These are phyloP conservation scores for Nemania serpens DNA, from an alignment of 2,329 filamentous ascomycete species.

Conservation along the genomic window DNA sequence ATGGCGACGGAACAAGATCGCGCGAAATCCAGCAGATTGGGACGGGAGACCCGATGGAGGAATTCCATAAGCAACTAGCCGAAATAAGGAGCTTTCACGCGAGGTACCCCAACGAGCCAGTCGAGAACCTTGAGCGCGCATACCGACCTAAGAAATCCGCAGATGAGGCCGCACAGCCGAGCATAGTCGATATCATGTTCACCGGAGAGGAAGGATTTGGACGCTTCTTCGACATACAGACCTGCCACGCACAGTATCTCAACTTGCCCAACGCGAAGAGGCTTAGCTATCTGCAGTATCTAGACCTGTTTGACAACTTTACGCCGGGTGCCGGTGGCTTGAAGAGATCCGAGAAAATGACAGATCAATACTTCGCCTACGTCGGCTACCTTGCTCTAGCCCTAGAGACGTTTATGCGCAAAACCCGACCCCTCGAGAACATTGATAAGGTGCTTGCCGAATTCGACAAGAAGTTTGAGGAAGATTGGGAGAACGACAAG, in stretches of 20 bases:
- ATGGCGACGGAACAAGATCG: constrained; percentile 71
- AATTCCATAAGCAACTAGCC: constrained; percentile 85
- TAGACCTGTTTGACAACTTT: constrained; percentile 90
- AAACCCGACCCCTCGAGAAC: constrained; percentile 84
- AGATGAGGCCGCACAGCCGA: constrained; percentile 64
- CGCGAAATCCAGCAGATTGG: constrained; percentile 85
- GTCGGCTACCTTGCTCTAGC: constrained; percentile 80
- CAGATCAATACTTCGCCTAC: constrained; percentile 90
- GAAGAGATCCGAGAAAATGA: constrained; percentile 83
- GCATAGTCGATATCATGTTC: constrained; percentile 87
- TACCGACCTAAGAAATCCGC: constrained; percentile 74
- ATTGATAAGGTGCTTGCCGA: constrained; percentile 74
- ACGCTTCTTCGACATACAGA: constrained; percentile 87
- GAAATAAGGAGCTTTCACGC: constrained; percentile 87
- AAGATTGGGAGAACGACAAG: constrained; percentile 78
- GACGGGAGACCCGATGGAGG: constrained; percentile 83
- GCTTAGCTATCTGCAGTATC: constrained; percentile 87
- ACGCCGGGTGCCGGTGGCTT: constrained; percentile 72
- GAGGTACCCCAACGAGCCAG: constrained; percentile 89
- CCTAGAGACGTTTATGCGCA: constrained; percentile 84
- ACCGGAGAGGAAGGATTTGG: constrained; percentile 95
- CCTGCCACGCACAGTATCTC: constrained; percentile 83
- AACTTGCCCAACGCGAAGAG: constrained; percentile 88
- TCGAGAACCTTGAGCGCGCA: constrained; percentile 91
- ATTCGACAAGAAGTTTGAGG: constrained; percentile 84